Evolutionary conservation across 257 asterid species (phyloP).

Genomic region (Mitragyna speciosa): DNA sequence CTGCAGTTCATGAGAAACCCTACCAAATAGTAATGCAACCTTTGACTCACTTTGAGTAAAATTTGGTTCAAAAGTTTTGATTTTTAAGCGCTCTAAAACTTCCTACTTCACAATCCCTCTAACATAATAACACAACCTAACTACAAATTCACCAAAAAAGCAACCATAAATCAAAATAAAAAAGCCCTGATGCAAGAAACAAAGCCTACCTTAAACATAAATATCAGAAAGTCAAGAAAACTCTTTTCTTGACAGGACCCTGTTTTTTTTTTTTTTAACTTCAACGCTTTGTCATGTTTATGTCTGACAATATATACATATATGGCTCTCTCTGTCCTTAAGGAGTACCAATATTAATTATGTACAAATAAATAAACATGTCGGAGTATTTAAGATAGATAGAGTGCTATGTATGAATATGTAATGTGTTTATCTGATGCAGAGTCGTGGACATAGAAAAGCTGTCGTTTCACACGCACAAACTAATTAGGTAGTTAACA

Average conservation of each 20-base stretch:
- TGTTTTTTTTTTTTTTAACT: constrained; percentile 17
- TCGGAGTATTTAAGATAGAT: neutral
- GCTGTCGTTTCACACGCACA: neutral
- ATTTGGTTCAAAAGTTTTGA: constrained; percentile 11
- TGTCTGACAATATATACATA: constrained; percentile 31
- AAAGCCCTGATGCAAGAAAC: neutral
- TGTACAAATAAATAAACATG: neutral
- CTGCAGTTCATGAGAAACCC: neutral
- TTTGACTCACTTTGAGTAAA: neutral
- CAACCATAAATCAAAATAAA: neutral
- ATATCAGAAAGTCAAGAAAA: constrained; percentile 8
- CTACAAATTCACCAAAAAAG: constrained; percentile 1
- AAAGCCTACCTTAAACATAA: constrained; percentile 13
- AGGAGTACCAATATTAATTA: neutral
- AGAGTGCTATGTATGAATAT: constrained; percentile 6
- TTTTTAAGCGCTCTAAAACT: constrained; percentile 22
- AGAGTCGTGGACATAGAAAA: neutral
- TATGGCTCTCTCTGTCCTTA: constrained; percentile 10
- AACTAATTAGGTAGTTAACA: neutral
- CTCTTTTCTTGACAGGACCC: constrained; percentile 12
- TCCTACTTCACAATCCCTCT: constrained; percentile 14
- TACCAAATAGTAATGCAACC: neutral
- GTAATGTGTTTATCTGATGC: neutral
- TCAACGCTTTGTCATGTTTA: constrained; percentile 38
- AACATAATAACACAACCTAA: constrained; percentile 6